Conservation (phyloP, 2,329 filamentous ascomycete species). For the Monilinia aucupariae region DNA sequence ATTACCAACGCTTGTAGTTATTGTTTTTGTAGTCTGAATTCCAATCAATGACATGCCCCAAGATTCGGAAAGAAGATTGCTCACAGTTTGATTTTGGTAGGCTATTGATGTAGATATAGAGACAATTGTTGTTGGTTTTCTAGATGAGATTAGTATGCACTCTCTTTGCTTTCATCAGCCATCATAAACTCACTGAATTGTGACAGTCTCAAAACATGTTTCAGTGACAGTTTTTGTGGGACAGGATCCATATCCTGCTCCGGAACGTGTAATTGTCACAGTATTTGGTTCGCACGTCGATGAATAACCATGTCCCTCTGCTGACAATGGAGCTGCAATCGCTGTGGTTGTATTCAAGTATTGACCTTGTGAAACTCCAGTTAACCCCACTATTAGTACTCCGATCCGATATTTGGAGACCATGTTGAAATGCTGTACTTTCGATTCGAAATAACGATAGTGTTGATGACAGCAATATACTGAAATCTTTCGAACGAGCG, state of each 20-base stretch:
- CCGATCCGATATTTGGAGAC: constrained; percentile 9
- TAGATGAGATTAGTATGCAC: background rate
- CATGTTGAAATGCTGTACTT: constrained; percentile 22
- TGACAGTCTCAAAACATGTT: constrained; percentile 1
- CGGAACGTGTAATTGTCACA: background rate
- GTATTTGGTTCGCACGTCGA: constrained; percentile 6
- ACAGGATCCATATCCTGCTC: constrained; percentile 13
- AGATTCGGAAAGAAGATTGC: background rate
- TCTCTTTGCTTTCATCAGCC: background rate
- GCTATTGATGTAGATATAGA: constrained; percentile 6
- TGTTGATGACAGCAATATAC: constrained; percentile 24
- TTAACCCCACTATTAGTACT: constrained; percentile 20
- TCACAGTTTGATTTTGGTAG: constrained; percentile 6
- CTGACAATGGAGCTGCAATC: background rate
- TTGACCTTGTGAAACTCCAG: constrained; percentile 21
- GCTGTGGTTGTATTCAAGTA: constrained; percentile 13
- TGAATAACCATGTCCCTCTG: background rate
- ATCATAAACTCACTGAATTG: background rate
- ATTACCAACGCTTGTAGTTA: background rate
- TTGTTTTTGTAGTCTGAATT: background rate
- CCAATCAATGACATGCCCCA: background rate
- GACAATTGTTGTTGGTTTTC: constrained; percentile 1
- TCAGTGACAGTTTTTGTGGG: constrained; percentile 20
- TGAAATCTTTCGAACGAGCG: constrained; percentile 29
- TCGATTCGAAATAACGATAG: constrained; percentile 25